Evolutionary conservation across 805 yeast species (phyloP), one percentile per base, ranked within the genome.

Genomic region (Starmerella lactis-condensi): DNA sequence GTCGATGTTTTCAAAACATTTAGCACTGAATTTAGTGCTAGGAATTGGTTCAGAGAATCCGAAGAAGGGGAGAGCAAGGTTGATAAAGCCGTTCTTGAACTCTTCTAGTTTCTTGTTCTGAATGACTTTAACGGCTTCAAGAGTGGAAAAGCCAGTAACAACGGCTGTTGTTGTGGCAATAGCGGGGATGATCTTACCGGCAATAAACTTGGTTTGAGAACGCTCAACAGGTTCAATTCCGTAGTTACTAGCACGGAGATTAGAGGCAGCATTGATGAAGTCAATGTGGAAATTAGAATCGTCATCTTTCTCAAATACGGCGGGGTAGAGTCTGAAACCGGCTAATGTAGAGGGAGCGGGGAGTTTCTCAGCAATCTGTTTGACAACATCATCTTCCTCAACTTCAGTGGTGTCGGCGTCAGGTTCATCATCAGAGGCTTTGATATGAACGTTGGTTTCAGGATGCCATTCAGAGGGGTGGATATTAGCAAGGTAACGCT

Each of bases 151-250:
- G 29, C 99, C 99, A 5, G 98, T 79, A 15, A 89, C 98, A 44
- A 83, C 61, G 7, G 95, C 92, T n/a, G 99, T 89, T 1, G 99
- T 89, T 2, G 99, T 89, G 22, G 98, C 98, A 61, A 89, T 89
- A 14, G 98, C 98, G 11, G 99, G 99, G 43, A 89, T 89, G 43
- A 89, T 89, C 57, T 91, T 74, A 29, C 99, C 99, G 5, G 99
- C 99, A 53, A 89, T 85, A 48, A 85, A 81, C 60, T 89, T 89
- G 23, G 98, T 89, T 60, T 76, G 79, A 31, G 73, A 72, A 40
- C 72, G 69, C 50, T 85, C 95, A 22, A 85, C 95, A 9, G 81
- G 61, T 49, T 81, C 93, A 43, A 85, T 82, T 24, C 70, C 66
- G 51, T 85, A 85, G 57, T 82, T 85, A 57, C 71, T 62, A 18